These are phyloP conservation scores for Solanum stenotomum DNA, from an alignment of 257 asterid genomes.

Conservation along the genomic window DNA sequence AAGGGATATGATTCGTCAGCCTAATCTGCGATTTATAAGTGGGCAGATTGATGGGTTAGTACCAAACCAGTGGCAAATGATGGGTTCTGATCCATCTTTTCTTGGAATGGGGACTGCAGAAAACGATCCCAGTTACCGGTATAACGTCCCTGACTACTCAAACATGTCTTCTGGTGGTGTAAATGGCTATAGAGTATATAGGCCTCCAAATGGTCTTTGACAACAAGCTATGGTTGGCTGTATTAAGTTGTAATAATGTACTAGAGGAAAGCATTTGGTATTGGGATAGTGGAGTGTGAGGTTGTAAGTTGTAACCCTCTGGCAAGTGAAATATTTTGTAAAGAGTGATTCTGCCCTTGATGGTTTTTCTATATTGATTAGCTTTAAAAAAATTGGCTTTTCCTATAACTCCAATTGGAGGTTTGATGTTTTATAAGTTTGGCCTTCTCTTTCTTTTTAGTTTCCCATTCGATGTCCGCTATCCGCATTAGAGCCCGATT, in stretches of 20 bases:
- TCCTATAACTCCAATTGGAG: not conserved
- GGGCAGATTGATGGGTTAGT: slow-evolving; percentile 51
- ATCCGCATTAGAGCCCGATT: not conserved
- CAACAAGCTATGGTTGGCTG: not conserved
- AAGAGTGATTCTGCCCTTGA: slow-evolving; percentile 23
- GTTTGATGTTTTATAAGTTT: not conserved
- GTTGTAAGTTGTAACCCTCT: slow-evolving; percentile 19
- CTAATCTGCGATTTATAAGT: slow-evolving; percentile 28
- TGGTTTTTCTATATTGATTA: slow-evolving; percentile 9
- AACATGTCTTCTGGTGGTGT: slow-evolving; percentile 31
- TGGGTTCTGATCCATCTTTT: slow-evolving; percentile 35
- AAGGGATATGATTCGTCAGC: slow-evolving; percentile 42
- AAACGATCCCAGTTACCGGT: slow-evolving; percentile 31
- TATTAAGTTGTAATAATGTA: slow-evolving; percentile 11
- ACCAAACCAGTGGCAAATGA: slow-evolving; percentile 68
- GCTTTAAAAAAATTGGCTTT: not conserved
- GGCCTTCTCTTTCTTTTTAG: not conserved
- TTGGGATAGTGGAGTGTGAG: slow-evolving; percentile 19
- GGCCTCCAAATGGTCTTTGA: slow-evolving; percentile 72
- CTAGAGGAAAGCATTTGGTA: slow-evolving; percentile 9
- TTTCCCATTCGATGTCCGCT: not conserved
- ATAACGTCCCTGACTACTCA: slow-evolving; percentile 47
- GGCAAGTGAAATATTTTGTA: slow-evolving; percentile 13
- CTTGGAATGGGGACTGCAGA: slow-evolving; percentile 31
- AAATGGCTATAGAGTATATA: slow-evolving; percentile 52